Evolutionary conservation across 306 rosid species (phyloP), one percentile per base, ranked within the genome.

Genomic region (Quercus agrifolia): DNA sequence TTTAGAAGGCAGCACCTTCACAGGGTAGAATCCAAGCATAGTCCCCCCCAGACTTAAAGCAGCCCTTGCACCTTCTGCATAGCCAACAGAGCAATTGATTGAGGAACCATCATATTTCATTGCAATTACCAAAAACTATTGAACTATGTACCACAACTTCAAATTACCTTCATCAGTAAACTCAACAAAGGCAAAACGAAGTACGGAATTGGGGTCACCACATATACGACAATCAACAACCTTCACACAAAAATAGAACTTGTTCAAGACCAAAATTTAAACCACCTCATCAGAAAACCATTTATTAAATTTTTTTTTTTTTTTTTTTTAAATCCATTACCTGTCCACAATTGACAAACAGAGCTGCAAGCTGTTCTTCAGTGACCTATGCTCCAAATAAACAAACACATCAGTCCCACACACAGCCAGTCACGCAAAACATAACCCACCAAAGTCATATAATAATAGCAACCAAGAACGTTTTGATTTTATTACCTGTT

Each of bases 161-260:
- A 58, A 4, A 54, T 27, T 90, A 93, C 97, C 98, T 84, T 95
- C 99, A 80, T 95, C 99, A 1, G 99, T 95, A 79, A 95, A 95
- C 86, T 95, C 99, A 74, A 93, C 28, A 77, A 95, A 95, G 56
- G 99, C 98, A 89, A 95, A 95, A 62, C 97, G 97, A 76, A 95
- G 99, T 63, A 95, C 82, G 68, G 98, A 95, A 81, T 93, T 95
- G 52, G 98, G 98, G 85, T 95, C 99, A 77, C 99, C 99, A 14
- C 99, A 95, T 2, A 95, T 92, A 44, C 99, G 99, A 82, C 99
- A 95, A 78, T 95, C 99, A 77, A 93, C 96, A 81, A 95, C 98
- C 99, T 95, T 64, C 57, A 84, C 77, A 71, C 77, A 78, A 78
- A 78, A 79, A 77, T 28, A 28, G 63, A 2, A 73, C 12, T 61